Evolutionary conservation across 108 stramenopile genomes (phyloP).

Genomic region (Skeletonema potamos): DNA sequence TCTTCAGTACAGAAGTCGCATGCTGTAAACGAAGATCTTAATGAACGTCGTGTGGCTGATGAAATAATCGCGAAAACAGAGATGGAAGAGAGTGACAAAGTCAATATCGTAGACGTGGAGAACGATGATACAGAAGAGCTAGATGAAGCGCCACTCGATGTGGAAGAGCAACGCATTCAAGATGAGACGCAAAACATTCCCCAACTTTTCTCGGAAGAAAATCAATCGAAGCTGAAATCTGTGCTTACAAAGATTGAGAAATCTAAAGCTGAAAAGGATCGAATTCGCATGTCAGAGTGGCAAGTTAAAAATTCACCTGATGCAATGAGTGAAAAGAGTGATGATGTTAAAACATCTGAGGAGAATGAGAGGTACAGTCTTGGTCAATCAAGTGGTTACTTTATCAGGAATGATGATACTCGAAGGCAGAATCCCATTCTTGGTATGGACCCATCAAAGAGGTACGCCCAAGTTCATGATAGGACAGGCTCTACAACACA

Average conservation of each 20-base stretch:
- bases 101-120: background rate
- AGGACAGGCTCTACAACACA: background rate
- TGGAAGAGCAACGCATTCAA: background rate
- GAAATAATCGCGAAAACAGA: background rate
- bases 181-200: background rate
- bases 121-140: background rate
- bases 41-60: background rate
- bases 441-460: background rate
- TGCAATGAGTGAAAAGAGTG: background rate
- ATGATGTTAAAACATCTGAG: background rate
- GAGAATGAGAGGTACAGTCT: background rate
- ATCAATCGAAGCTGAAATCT: background rate
- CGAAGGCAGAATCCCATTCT: background rate
- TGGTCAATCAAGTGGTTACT: background rate
- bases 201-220: background rate
- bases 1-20: background rate
- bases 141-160: background rate
- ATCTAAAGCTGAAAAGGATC: constrained; percentile 8
- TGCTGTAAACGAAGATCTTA: background rate
- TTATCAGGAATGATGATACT: background rate
- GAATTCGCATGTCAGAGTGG: constrained; percentile 20
- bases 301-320: background rate
- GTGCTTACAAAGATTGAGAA: background rate
- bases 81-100: background rate
- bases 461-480: background rate